Evolutionary conservation across 805 yeast genomes (phyloP), one percentile per base, ranked within the genome.

Genomic region (Ogataea wickerhamii): DNA sequence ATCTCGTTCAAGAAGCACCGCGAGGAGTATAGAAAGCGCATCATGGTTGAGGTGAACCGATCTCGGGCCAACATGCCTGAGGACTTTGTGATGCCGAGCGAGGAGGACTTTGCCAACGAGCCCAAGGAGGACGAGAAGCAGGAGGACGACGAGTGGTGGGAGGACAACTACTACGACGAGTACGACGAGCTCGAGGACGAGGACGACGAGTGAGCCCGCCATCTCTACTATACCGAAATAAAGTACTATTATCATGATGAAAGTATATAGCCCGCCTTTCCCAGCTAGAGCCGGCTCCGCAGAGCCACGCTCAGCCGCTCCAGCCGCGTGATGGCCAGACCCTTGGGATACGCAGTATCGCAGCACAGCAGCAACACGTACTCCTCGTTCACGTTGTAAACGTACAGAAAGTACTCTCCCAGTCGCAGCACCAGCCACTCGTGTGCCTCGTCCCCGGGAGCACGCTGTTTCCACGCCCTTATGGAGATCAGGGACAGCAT

Each of bases 1-100:
- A 86, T 91, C 24, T 87, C 86, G 51, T 89, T 87, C 75, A 74
- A 94, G 53, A 87, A 86, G 54, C 80, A 85, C 61, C 80, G 83
- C 20, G 88, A 81, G 20, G 82, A 78, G 37, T 91, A 88, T 66
- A 77, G 78, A 58, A 80, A 77, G 56, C 79, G 82, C 58, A 93
- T 89, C 4, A 71, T 74, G 44, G 76, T 77, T 49, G 96, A 88
- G 53, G 97, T 89, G 26, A 83, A 79, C 53, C 71, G 85, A 52
- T 83, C 95, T 26, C 82, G 80, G 56, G 76, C 77, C 41, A 89
- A 87, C 60, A 85, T 91, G 37, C 98, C 98, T 14, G 76, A 71
- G 36, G 97, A 82, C 28, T 87, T 87, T 56, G 73, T 71, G 19
- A 79, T 88, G 79, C 97, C 97, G 17, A 76, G 77, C 27, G 70